phyloP scores from a whole-genome alignment of 495 filamentous ascomycete genomes.

The Hyphodiscus hymeniophilus region DNA sequence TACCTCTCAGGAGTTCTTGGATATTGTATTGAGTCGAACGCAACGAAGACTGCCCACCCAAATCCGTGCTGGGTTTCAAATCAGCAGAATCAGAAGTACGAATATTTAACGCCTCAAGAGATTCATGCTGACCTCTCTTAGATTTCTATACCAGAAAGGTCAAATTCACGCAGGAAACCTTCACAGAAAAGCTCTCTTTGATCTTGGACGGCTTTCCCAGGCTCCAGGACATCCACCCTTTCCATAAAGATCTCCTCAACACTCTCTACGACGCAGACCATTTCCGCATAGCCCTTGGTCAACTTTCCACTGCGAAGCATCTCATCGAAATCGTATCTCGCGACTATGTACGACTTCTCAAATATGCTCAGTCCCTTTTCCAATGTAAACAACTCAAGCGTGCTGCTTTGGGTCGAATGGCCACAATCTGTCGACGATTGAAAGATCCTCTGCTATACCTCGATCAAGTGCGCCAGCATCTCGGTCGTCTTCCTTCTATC shows the following conservation, averaged over 20 bases:
- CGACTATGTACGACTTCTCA: constrained; percentile 88
- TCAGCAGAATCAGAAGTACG: constrained; percentile 80
- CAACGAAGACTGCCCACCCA: constrained; percentile 93
- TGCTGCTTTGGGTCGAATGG: constrained; percentile 88
- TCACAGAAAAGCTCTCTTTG: constrained; percentile 80
- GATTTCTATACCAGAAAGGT: constrained; percentile 97
- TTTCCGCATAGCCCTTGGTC: constrained; percentile 92
- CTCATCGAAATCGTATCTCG: constrained; percentile 91
- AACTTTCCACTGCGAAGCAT: constrained; percentile 91
- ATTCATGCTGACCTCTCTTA: constrained; percentile 24
- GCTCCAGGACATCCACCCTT: constrained; percentile 93
- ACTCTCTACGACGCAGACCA: constrained; percentile 92
- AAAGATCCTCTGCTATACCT: constrained; percentile 93
- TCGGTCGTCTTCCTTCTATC: constrained; percentile 94
- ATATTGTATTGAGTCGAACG: constrained; percentile 91
- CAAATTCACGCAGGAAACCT: constrained; percentile 98
- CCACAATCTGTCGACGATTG: constrained; percentile 84
- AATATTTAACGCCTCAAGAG: constrained; percentile 17
- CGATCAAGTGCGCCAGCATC: constrained; percentile 95
- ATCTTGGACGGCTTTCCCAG: constrained; percentile 91
- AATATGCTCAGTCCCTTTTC: constrained; percentile 93
- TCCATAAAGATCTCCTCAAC: constrained; percentile 61
- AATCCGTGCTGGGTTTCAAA: constrained; percentile 93
- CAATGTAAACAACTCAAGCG: constrained; percentile 93
- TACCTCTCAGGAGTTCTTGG: constrained; percentile 88